A percentile compares a stretch with the other conserved stretches of the same genome.
Evolutionary conservation across 371 early-diverging fungal species (phyloP).

Genomic region (Batrachochytrium dendrobatidis): DNA sequence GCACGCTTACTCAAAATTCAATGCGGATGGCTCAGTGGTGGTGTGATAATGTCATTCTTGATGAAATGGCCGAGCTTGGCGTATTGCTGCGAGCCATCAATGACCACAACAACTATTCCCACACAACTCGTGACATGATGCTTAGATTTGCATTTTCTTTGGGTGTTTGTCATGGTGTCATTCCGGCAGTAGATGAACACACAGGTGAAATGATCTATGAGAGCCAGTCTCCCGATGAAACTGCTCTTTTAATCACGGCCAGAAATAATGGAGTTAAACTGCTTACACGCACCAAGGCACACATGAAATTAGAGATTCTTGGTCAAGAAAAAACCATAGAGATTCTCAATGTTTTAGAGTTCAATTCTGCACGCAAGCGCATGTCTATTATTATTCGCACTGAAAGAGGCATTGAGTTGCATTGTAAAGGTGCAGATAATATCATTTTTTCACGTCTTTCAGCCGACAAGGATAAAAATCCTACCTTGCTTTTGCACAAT

Average conservation of each 20-base stretch:
- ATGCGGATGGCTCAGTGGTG: constrained; percentile 50
- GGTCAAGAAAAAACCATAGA: constrained; percentile 12
- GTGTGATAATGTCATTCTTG: constrained; percentile 21
- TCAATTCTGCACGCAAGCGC: constrained; percentile 40
- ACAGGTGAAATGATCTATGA: constrained; percentile 28
- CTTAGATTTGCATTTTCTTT: constrained; percentile 22
- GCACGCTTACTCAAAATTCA: constrained; percentile 92
- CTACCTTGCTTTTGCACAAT: constrained; percentile 2
- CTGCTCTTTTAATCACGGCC: constrained; percentile 36
- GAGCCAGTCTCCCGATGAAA: constrained; percentile 43
- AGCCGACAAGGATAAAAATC: constrained; percentile 3
- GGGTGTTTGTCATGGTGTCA: constrained; percentile 35
- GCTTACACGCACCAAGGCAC: constrained; percentile 26
- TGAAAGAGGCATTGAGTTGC: constrained; percentile 25
- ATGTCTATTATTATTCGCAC: constrained; percentile 40
- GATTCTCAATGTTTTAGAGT: constrained; percentile 31
- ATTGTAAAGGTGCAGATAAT: constrained; percentile 60
- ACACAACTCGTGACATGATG: constrained; percentile 12
- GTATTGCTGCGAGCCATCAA: constrained; percentile 9
- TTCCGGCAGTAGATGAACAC: constrained; percentile 29
- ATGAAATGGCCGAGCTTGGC: constrained; percentile 32
- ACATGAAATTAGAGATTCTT: constrained; percentile 16
- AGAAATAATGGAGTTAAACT: constrained; percentile 22
- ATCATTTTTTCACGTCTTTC: constrained; percentile 35
- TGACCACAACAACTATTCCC: no score